Base-by-base conservation (phyloP, 2,329 filamentous ascomycete species). In the Pseudocercospora vitis region DNA sequence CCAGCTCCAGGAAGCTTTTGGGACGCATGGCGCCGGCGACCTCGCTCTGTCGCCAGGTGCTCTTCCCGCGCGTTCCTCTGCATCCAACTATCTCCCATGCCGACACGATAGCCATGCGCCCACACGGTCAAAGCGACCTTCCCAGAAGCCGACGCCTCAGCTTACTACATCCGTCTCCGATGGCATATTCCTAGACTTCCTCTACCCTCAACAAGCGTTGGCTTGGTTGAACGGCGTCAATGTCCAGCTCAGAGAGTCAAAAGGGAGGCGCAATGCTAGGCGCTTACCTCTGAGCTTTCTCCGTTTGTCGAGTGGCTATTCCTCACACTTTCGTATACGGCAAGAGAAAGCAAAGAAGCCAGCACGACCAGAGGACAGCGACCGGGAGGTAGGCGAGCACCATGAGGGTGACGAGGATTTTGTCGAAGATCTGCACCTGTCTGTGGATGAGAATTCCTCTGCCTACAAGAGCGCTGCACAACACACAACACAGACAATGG, bases 1-100 rank as follows among this genome's bases (percentile, higher is more conserved):
- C 62, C 73, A 71, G 67, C 73, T 83, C 35, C 78, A 81, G 68
- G 78, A 77, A 48, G 67, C 73, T 21, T 82, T 83, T 63, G 82
- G 80, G 80, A 75, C 73, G 58, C 79, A 83, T 69, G 76, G 75
- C 59, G 76, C 77, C 57, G 72, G 68, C 71, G 73, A 76, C 62
- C 72, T 77, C 60, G 68, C 71, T 45, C 64, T 75, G 32, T 64
- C 70, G 12, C 58, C 65, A 9, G 71, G 35, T 24, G 26, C 39
- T 12, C 6, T 26, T n/a, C 47, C 37, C 16, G 18, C 48, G n/a
- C n/a, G n/a, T n/a, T n/a, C n/a, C 12, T 35, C 19, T 9, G 37
- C 51, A n/a, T 53, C 52, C 35, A 16, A 42, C 28, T 51, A 54
- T 32, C 52, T 52, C 24, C 53, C 50, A 14, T 39, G 50, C 33